Conservation (phyloP, 352 stramenopile species). For the Pythium apleroticum region DNA sequence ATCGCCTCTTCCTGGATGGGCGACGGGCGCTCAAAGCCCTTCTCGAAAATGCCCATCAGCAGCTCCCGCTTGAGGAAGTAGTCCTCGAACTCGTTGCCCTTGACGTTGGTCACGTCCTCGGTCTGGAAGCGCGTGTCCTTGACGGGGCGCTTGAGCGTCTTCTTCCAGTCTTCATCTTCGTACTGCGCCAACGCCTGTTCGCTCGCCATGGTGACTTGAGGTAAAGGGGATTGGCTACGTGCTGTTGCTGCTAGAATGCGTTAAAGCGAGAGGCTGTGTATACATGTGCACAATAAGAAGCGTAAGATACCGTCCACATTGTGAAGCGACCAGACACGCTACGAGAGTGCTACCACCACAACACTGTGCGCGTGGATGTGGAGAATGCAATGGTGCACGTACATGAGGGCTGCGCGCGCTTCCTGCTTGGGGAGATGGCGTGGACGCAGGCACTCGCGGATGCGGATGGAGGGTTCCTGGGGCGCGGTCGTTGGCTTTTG, state of each 20-base stretch:
- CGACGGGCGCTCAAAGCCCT: slow-evolving; percentile 98
- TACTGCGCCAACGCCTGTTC: slow-evolving; percentile 26
- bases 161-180: slow-evolving; percentile 75
- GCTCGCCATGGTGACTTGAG: slow-evolving; percentile 23
- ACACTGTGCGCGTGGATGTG: neutral
- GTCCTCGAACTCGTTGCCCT: slow-evolving; percentile 99
- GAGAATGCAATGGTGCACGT: neutral
- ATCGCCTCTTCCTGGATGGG: slow-evolving; percentile 99
- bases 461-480: slow-evolving; percentile 1
- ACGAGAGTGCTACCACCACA: neutral
- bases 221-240: neutral
- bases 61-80: slow-evolving; percentile 99
- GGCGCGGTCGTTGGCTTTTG: slow-evolving; percentile 13
- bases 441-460: slow-evolving; percentile 14
- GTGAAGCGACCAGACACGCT: neutral
- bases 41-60: slow-evolving; percentile 99
- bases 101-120: slow-evolving; percentile 98
- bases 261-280: neutral
- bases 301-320: slow-evolving; percentile 22
- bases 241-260: neutral
- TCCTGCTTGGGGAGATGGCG: slow-evolving; percentile 3
- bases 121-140: slow-evolving; percentile 91
- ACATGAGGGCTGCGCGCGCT: slow-evolving; percentile 12
- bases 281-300: neutral
- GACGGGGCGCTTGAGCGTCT: slow-evolving; percentile 68